Evolutionary conservation across 495 filamentous ascomycete genomes (phyloP).

Genomic region (Neurospora sp.): DNA sequence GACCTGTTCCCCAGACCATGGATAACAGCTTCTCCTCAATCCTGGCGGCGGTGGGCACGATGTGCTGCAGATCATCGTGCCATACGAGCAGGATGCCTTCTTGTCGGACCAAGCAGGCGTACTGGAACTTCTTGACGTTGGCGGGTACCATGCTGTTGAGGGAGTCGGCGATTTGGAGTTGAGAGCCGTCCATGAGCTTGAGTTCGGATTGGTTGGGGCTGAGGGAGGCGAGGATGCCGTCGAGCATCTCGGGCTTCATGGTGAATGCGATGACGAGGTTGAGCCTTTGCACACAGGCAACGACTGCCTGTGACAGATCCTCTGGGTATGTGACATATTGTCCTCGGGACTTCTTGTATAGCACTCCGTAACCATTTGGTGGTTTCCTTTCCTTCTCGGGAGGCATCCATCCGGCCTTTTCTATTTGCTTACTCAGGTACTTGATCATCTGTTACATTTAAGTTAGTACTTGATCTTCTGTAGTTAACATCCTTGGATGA

Average conservation of each 20-base stretch:
- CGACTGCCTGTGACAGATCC: slow-evolving; percentile 37
- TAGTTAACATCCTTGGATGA: neutral
- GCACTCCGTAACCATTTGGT: slow-evolving; percentile 49
- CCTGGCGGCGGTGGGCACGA: slow-evolving; percentile 47
- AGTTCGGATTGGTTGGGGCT: slow-evolving; percentile 53
- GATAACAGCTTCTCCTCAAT: slow-evolving; percentile 60
- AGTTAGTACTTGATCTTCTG: slow-evolving; percentile 20
- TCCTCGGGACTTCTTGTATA: slow-evolving; percentile 50
- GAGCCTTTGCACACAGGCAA: slow-evolving; percentile 44
- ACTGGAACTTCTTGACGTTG: slow-evolving; percentile 55
- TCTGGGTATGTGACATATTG: slow-evolving; percentile 56
- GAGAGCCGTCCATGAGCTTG: slow-evolving; percentile 55
- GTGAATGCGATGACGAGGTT: slow-evolving; percentile 45
- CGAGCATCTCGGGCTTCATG: slow-evolving; percentile 1
- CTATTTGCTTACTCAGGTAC: slow-evolving; percentile 63
- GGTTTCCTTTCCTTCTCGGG: slow-evolving; percentile 30
- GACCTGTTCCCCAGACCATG: slow-evolving; percentile 42
- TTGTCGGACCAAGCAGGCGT: slow-evolving; percentile 56
- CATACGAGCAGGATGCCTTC: slow-evolving; percentile 57
- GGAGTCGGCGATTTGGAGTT: slow-evolving; percentile 57
- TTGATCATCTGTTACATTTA: slow-evolving; percentile 53
- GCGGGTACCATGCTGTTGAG: slow-evolving; percentile 44
- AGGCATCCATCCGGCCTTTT: slow-evolving; percentile 53
- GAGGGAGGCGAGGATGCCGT: neutral
- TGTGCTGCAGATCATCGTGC: slow-evolving; percentile 58